These are phyloP conservation scores for Rubus parviflorus DNA, from an alignment of 306 rosid genomes.

Conservation along the genomic window DNA sequence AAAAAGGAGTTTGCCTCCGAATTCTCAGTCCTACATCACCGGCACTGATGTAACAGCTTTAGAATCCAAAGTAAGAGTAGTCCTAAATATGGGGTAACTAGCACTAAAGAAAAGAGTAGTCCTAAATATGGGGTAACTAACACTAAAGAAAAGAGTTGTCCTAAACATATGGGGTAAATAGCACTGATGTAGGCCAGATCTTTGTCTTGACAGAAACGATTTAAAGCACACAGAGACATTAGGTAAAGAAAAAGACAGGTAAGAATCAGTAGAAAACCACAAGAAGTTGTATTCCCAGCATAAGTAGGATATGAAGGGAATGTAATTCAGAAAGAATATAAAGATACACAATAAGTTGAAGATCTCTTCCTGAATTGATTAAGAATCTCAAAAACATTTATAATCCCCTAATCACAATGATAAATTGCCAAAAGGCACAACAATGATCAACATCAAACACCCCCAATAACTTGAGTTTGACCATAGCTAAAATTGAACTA, in stretches of 20 bases:
- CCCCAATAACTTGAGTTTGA: not conserved
- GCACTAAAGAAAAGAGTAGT: not conserved
- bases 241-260: not conserved
- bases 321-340: not conserved
- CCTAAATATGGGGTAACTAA: not conserved
- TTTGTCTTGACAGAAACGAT: not conserved
- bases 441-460: conserved; percentile 6
- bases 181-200: not conserved
- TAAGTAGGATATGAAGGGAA: not conserved
- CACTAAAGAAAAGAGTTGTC: not conserved
- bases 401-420: conserved; percentile 11
- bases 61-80: not conserved
- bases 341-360: conserved; percentile 1
- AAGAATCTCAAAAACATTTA: conserved; percentile 13
- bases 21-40: not conserved
- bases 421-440: conserved; percentile 15
- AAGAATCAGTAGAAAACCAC: not conserved
- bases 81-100: not conserved
- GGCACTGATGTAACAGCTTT: not conserved
- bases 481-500: conserved; percentile 13
- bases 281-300: not conserved
- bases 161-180: not conserved
- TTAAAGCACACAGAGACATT: not conserved
- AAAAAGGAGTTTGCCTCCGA: not conserved
- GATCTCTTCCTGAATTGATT: not conserved